A percentile compares a stretch with the other conserved stretches of the same genome.
phyloP scores from a whole-genome alignment of 2,329 filamentous ascomycete species.

The Davidsoniella eucalypti region DNA sequence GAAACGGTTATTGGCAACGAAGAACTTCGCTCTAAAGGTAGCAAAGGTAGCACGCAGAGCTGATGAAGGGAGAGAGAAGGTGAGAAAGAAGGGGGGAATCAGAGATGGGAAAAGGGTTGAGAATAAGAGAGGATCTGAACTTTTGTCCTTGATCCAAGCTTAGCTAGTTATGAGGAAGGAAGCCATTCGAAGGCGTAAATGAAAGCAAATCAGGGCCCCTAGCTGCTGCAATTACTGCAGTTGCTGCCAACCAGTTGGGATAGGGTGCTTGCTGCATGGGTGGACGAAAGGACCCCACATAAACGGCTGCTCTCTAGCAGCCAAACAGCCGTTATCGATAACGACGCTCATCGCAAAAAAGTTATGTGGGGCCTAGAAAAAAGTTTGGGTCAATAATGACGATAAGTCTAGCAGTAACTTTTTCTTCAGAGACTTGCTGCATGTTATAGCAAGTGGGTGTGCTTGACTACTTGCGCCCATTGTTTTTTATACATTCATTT shows the following conservation, averaged over 20 bases:
- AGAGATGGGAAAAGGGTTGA: not conserved
- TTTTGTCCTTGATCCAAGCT: slow-evolving; percentile 7
- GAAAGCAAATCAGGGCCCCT: no score
- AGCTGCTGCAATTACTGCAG: not conserved
- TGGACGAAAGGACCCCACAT: no score
- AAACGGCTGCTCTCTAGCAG: no score
- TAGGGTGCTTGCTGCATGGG: not conserved
- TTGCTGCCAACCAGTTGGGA: not conserved
- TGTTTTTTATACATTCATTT: not conserved
- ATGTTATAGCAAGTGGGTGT: not conserved
- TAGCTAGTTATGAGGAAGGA: slow-evolving; percentile 2
- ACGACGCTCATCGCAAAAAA: not conserved
- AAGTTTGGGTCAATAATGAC: not conserved
- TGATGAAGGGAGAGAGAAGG: not conserved
- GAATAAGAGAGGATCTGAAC: not conserved
- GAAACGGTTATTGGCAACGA: not conserved
- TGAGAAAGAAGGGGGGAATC: slow-evolving; percentile 1
- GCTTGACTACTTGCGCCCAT: slow-evolving; percentile 1
- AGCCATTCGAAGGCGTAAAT: slow-evolving; percentile 4
- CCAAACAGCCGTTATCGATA: not conserved
- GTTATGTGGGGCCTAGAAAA: not conserved
- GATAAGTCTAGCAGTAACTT: slow-evolving; percentile 1
- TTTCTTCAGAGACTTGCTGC: not conserved
- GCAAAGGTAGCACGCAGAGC: not conserved
- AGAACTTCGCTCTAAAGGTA: not conserved